Evolutionary conservation across 2,329 filamentous ascomycete species (phyloP).

Genomic region (Cryphonectria japonica): DNA sequence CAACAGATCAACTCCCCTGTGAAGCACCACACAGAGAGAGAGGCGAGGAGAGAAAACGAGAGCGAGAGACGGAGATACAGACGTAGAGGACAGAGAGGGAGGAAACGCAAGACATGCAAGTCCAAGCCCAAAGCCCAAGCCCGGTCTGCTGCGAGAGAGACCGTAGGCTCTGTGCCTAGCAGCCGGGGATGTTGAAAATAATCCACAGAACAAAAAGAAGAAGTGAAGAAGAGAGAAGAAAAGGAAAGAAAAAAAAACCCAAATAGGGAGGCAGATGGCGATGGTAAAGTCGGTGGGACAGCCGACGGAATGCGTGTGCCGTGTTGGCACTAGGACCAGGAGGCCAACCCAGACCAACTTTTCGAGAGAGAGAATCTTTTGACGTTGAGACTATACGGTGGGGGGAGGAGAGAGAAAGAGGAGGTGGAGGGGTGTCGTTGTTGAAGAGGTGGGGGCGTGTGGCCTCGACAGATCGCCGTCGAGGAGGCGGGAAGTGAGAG

Average conservation of each 20-base stretch:
- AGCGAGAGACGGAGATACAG: not conserved
- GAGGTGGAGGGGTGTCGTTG: not conserved
- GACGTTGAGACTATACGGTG: not conserved
- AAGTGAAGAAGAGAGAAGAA: not conserved
- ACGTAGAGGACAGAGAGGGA: slow-evolving; percentile 1
- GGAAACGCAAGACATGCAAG: slow-evolving; percentile 9
- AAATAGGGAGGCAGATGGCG: not conserved
- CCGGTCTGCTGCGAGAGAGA: slow-evolving; percentile 3
- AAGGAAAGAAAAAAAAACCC: not conserved
- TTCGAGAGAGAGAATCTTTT: not conserved
- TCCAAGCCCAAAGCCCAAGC: not conserved
- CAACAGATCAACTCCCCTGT: slow-evolving; percentile 3
- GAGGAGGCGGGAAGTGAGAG: not conserved
- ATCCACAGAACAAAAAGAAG: not conserved
- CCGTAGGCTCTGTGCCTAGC: slow-evolving; percentile 18
- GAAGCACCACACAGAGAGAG: not conserved
- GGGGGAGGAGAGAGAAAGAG: not conserved
- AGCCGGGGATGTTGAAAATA: slow-evolving; percentile 10
- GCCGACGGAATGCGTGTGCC: slow-evolving; percentile 1
- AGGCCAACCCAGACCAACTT: not conserved
- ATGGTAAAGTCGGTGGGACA: not conserved
- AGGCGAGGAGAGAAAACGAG: not conserved
- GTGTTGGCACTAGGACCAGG: not conserved
- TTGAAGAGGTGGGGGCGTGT: not conserved
- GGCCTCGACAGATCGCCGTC: slow-evolving; percentile 8